Evolutionary conservation across 176 grass and related monocot species (phyloP), one percentile per base, ranked within the genome.

Genomic region (Phoenix roebelenii): DNA sequence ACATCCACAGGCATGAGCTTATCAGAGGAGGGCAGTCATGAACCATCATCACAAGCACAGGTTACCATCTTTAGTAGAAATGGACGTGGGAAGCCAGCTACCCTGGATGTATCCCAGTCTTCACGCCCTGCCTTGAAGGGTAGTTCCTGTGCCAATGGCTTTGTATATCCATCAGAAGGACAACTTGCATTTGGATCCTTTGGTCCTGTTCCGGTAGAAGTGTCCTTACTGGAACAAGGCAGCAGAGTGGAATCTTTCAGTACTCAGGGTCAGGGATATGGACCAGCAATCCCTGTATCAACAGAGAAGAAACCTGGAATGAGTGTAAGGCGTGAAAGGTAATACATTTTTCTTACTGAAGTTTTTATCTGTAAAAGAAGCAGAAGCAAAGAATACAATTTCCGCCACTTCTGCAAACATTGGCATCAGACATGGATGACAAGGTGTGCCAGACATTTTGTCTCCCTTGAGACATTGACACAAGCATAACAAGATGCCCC

Each of bases 141-240:
- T 20, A 20, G 52, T 69, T 44, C 48, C 52, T 74, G 51, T 72
- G 58, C 61, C 48, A 89, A 89, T 72, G 81, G 71, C 48, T 75
- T 65, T 69, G 60, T 67, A 39, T 62, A 66, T 22, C 18, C 62
- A 25, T 57, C 73, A 65, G 74, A 72, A 30, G 77, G 64, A 56
- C 76, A 81, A 82, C 66, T 66, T 25, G 77, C 81, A 61, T 85
- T 81, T 51, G 77, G 85, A 28, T 67, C 56, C 55, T 71, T 85
- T 61, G 74, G 81, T 49, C 49, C 81, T 32, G 68, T 75, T 25
- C 52, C 74, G 53, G 51, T 62, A 30, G 72, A 75, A 35, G 60
- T 57, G 52, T 53, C 65, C 12, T 51, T 56, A 18, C 77, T 72
- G 63, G 76, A 80, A 30, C 63, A 32, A 25, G 66, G 70, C 66